Evolutionary conservation across 1,284 basidiomycete genomes (phyloP).

Genomic region (Hymenochaete sp.): DNA sequence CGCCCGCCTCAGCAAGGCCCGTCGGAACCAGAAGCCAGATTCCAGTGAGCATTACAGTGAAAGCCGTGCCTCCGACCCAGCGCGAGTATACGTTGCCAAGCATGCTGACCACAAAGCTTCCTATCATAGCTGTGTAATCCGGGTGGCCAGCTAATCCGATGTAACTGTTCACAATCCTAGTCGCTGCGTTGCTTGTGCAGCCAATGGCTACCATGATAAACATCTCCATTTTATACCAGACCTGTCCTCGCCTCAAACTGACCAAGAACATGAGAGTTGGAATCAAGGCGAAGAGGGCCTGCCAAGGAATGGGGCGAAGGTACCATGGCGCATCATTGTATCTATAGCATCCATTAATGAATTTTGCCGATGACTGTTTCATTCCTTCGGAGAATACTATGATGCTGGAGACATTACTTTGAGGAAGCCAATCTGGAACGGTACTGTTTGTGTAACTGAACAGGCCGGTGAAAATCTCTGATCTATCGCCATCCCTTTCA

Average conservation of each 20-base stretch:
- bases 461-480: constrained; percentile 26
- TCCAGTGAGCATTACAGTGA: constrained; percentile 84
- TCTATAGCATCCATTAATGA: constrained; percentile 56
- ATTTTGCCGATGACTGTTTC: neutral
- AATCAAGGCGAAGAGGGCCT: constrained; percentile 72
- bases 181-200: constrained; percentile 68
- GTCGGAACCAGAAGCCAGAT: constrained; percentile 73
- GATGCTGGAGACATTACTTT: constrained; percentile 21
- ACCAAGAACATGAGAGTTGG: constrained; percentile 72
- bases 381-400: constrained; percentile 26
- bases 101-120: constrained; percentile 76
- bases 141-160: constrained; percentile 36
- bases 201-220: constrained; percentile 82
- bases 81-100: constrained; percentile 80
- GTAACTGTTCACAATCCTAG: constrained; percentile 58
- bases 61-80: constrained; percentile 81
- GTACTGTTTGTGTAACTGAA: constrained; percentile 24
- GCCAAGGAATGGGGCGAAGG: constrained; percentile 67
- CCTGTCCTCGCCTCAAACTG: constrained; percentile 72
- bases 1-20: constrained; percentile 15
- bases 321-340: constrained; percentile 64
- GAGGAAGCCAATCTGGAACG: constrained; percentile 20
- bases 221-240: constrained; percentile 59
- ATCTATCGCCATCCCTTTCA: constrained; percentile 19
- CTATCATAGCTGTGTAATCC: constrained; percentile 79